These are phyloP conservation scores for Edaphochlamys debaryana DNA, from an alignment of 139 green algal genomes.

Conservation along the genomic window DNA sequence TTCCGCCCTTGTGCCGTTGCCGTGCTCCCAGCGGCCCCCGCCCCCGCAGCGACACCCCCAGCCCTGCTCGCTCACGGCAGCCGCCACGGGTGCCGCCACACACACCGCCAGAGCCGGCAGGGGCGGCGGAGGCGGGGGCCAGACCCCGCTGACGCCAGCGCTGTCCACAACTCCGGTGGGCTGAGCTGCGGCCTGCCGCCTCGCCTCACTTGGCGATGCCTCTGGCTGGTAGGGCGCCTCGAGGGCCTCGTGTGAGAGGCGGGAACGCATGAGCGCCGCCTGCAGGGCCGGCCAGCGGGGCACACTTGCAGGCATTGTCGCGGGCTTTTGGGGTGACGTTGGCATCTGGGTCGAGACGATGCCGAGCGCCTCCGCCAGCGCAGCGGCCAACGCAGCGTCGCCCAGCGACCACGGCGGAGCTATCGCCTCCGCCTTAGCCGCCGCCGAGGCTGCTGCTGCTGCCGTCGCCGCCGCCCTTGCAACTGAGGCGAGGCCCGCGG, in stretches of 20 bases:
- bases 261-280: not conserved
- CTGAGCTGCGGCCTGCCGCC: not conserved
- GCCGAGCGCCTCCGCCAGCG: slow-evolving; percentile 2
- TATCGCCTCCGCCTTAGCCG: no score
- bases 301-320: no score
- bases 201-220: no score
- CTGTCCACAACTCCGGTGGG: not conserved
- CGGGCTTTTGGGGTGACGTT: not conserved
- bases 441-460: not conserved
- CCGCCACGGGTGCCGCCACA: not conserved
- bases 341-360: no score
- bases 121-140: slow-evolving; percentile 1
- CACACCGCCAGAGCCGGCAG: slow-evolving; percentile 18
- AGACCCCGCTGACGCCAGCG: not conserved
- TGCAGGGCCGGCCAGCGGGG: slow-evolving; percentile 9
- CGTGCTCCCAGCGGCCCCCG: no score
- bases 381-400: not conserved
- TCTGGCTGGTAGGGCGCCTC: not conserved
- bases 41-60: no score
- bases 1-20: no score
- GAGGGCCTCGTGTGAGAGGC: not conserved
- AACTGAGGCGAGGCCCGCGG: no score
- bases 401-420: not conserved
- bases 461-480: no score
- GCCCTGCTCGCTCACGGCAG: not conserved